These are phyloP conservation scores for Vicia sativa DNA, from an alignment of 306 rosid species.

Conservation along the genomic window DNA sequence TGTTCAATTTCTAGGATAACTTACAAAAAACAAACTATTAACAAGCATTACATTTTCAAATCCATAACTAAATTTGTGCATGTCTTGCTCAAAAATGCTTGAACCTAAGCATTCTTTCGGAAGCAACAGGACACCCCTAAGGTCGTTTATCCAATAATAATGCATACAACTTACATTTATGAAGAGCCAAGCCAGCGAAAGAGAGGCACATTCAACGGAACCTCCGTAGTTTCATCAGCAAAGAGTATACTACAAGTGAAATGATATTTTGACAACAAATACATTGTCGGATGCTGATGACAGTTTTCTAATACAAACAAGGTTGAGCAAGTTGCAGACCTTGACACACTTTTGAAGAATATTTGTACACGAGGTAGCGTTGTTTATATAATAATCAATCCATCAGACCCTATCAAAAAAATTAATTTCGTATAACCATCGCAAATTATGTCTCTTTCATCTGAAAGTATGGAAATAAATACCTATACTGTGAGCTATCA, in stretches of 20 bases:
- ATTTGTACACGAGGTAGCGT: constrained; percentile 31
- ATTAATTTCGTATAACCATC: constrained; percentile 32
- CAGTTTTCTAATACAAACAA: constrained; percentile 13
- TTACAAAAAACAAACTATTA: constrained; percentile 12
- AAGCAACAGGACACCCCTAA: too few relatives aligned
- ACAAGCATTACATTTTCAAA: background rate
- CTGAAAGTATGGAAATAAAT: constrained; percentile 16
- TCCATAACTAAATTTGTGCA: too few relatives aligned
- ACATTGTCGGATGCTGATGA: background rate
- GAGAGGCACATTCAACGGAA: background rate
- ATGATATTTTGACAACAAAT: background rate
- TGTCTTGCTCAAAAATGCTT: too few relatives aligned
- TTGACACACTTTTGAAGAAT: constrained; percentile 20
- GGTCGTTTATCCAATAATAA: too few relatives aligned
- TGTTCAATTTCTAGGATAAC: background rate
- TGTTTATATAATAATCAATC: too few relatives aligned
- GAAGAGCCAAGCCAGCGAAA: too few relatives aligned
- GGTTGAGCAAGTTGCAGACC: constrained; percentile 27
- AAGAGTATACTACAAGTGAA: background rate
- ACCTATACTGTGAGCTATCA: background rate
- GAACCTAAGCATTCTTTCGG: too few relatives aligned
- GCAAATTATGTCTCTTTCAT: constrained; percentile 22
- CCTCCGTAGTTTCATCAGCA: background rate
- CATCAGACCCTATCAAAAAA: too few relatives aligned
- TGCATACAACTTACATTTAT: too few relatives aligned